Conservation (phyloP, 805 yeast species). For the Ogataea pignaliae region DNA sequence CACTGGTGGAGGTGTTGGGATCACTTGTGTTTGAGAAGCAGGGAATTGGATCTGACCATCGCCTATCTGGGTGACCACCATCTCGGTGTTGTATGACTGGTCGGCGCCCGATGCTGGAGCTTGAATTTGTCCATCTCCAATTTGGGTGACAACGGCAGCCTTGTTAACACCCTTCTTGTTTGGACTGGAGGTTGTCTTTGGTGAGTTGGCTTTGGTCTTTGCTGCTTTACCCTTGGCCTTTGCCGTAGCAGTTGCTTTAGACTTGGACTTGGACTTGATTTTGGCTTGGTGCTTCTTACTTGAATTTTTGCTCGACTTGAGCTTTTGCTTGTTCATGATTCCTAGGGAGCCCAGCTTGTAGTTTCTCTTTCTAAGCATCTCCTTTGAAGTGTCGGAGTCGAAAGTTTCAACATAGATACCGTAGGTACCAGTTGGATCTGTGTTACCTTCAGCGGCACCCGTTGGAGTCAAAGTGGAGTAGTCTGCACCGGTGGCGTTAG, state of each 20-base stretch:
- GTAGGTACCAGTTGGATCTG: constrained; percentile 7
- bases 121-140: constrained; percentile 54
- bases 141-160: constrained; percentile 37
- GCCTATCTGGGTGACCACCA: constrained; percentile 29
- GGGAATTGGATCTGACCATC: constrained; percentile 31
- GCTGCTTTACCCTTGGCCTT: neutral
- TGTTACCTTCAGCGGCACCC: constrained; percentile 1
- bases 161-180: constrained; percentile 21
- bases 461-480: constrained; percentile 3
- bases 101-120: constrained; percentile 19
- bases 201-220: neutral
- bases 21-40: constrained; percentile 32
- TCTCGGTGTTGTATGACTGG: constrained; percentile 18
- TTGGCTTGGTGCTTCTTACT: too few relatives aligned
- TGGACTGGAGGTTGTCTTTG: too few relatives aligned
- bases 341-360: too few relatives aligned
- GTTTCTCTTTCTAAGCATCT: too few relatives aligned
- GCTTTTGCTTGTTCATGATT: too few relatives aligned
- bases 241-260: neutral
- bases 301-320: too few relatives aligned
- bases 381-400: neutral
- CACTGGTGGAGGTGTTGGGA: constrained; percentile 28
- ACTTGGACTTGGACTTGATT: too few relatives aligned
- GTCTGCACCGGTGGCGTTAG: neutral
- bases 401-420: constrained; percentile 3